A percentile compares a stretch with the other conserved stretches of the same genome.
These are phyloP conservation scores for Puya raimondii DNA, from an alignment of 176 grass and related monocot species.

Conservation along the genomic window DNA sequence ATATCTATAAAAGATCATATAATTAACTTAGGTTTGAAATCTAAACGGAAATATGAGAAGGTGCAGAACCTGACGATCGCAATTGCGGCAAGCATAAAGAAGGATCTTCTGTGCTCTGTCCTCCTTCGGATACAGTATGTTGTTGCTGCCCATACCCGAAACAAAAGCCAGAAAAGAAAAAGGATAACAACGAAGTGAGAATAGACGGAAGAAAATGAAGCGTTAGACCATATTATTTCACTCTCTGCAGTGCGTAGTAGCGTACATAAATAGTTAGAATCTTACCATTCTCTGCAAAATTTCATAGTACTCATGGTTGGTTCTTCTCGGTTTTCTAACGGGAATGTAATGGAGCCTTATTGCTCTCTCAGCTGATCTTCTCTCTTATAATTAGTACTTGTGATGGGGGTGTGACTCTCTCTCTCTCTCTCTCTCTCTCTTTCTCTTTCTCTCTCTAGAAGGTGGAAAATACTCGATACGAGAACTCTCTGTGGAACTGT, in stretches of 20 bases:
- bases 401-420: not conserved
- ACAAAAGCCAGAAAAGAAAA: not conserved
- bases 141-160: slow-evolving; percentile 34
- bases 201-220: no score
- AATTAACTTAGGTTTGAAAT: not conserved
- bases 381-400: not conserved
- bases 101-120: slow-evolving; percentile 53
- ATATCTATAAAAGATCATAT: not conserved
- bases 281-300: slow-evolving; percentile 70
- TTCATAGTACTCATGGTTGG: slow-evolving; percentile 75
- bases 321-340: not conserved
- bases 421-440: not conserved
- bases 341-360: not conserved
- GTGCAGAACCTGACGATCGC: slow-evolving; percentile 45
- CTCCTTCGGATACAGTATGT: slow-evolving; percentile 65
- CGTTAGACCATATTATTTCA: not conserved
- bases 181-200: not conserved
- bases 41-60: not conserved
- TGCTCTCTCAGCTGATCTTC: not conserved
- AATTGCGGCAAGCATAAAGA: slow-evolving; percentile 59
- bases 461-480: no score
- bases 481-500: not conserved
- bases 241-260: not conserved
- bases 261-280: not conserved
- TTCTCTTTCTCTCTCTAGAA: no score